These are phyloP conservation scores for Zymoseptoria passerinii DNA, from an alignment of 2,329 filamentous ascomycete genomes.

Conservation along the genomic window DNA sequence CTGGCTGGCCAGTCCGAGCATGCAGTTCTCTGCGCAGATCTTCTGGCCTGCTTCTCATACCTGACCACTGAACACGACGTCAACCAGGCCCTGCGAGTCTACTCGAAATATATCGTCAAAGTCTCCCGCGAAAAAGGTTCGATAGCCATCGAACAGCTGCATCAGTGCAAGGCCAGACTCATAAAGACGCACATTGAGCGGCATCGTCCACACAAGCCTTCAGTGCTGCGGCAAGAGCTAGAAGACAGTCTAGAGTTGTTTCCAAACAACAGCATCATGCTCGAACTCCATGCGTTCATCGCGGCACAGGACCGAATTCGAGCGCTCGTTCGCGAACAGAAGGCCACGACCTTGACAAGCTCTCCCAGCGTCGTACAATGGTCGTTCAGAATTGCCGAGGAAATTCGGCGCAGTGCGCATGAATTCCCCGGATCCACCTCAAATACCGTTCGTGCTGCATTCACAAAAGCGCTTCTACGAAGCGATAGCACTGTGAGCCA, in stretches of 20 bases:
- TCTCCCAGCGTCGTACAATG: conserved; percentile 39
- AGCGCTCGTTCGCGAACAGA: conserved; percentile 45
- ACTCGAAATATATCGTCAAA: conserved; percentile 36
- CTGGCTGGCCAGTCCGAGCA: conserved; percentile 41
- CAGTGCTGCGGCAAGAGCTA: conserved; percentile 55
- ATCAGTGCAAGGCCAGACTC: conserved; percentile 60
- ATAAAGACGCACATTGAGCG: conserved; percentile 57
- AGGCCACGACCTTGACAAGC: conserved; percentile 20
- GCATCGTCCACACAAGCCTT: conserved; percentile 59
- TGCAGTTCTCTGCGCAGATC: conserved; percentile 52
- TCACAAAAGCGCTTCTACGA: conserved; percentile 34
- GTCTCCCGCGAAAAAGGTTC: conserved; percentile 31
- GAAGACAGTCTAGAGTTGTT: conserved; percentile 54
- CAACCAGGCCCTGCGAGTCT: conserved; percentile 30
- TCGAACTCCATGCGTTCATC: conserved; percentile 64
- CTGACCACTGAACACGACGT: conserved; percentile 40
- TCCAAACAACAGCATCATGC: conserved; percentile 68
- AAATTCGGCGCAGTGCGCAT: conserved; percentile 39
- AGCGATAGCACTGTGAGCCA: conserved; percentile 30
- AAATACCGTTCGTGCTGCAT: conserved; percentile 37
- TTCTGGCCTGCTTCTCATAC: conserved; percentile 60
- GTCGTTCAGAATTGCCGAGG: conserved; percentile 48
- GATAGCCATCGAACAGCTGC: conserved; percentile 47
- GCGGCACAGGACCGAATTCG: conserved; percentile 70
- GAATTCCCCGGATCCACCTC: conserved; percentile 16